A percentile compares a stretch with the other conserved stretches of the same genome.
These are phyloP conservation scores for Ascomycota sp. DNA, from an alignment of 2,329 filamentous ascomycete species.

Conservation along the genomic window DNA sequence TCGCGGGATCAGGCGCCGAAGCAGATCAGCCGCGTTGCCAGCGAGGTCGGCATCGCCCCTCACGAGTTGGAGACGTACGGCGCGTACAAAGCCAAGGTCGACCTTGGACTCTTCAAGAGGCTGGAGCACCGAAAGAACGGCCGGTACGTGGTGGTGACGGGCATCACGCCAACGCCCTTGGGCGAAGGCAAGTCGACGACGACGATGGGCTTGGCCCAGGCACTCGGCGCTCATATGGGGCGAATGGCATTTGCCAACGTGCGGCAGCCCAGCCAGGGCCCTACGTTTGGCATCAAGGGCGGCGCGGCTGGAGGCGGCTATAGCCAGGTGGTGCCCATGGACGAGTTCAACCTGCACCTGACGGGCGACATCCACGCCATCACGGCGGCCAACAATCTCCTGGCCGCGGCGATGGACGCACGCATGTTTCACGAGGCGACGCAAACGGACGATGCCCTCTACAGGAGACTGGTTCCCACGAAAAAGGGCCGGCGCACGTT, in stretches of 20 bases:
- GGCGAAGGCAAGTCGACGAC: conserved; percentile 98
- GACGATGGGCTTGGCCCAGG: conserved; percentile 86
- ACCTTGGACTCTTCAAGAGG: conserved; percentile 60
- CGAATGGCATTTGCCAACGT: conserved; percentile 91
- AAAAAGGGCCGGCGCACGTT: conserved; percentile 86
- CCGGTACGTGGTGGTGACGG: conserved; percentile 79
- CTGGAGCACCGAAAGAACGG: conserved; percentile 76
- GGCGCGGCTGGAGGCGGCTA: conserved; percentile 93
- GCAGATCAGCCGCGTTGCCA: conserved; percentile 63
- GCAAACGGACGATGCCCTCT: conserved; percentile 76
- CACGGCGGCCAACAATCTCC: conserved; percentile 87
- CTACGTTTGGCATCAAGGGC: conserved; percentile 97
- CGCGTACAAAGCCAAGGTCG: conserved; percentile 88
- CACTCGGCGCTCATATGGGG: conserved; percentile 71
- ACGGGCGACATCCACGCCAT: conserved; percentile 97
- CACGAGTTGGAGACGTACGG: conserved; percentile 90
- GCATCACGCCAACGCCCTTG: conserved; percentile 89
- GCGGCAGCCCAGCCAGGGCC: conserved; percentile 86
- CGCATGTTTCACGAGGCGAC: conserved; percentile 96
- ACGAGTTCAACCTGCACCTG: conserved; percentile 95
- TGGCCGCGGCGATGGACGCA: conserved; percentile 91
- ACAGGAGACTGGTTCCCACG: conserved; percentile 64
- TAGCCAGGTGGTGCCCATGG: conserved; percentile 98
- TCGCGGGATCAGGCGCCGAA: conserved; percentile 85
- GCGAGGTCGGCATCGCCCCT: conserved; percentile 71